A percentile compares a stretch with the other conserved stretches of the same genome.
Evolutionary conservation across 1,284 basidiomycete species (phyloP).

Genomic region (Xerocomus subilludens): DNA sequence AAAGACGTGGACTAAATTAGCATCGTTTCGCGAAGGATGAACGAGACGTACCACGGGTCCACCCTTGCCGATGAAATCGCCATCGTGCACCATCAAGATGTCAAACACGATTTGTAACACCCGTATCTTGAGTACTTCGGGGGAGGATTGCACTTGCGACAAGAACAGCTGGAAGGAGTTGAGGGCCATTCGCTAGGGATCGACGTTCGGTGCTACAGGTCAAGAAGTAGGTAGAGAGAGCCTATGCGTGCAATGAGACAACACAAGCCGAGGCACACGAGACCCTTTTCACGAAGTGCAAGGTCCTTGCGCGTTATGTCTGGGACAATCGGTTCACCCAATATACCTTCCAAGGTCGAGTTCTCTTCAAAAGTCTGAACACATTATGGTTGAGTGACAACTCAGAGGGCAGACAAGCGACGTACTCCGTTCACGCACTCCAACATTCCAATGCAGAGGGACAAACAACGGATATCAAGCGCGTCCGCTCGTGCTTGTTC

Average conservation of each 20-base stretch:
- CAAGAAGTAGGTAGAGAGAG: not conserved
- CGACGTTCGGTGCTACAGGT: not conserved
- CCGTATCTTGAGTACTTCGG: conserved; percentile 81
- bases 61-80: conserved; percentile 73
- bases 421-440: conserved; percentile 90
- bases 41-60: conserved; percentile 61
- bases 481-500: conserved; percentile 71
- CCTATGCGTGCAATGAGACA: conserved; percentile 86
- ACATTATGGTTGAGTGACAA: not conserved
- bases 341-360: conserved; percentile 90
- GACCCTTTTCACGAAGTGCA: conserved; percentile 85
- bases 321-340: conserved; percentile 91
- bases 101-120: conserved; percentile 92
- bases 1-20: not conserved
- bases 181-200: conserved; percentile 83
- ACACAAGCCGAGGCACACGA: conserved; percentile 88
- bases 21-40: not conserved
- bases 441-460: conserved; percentile 90
- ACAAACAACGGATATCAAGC: conserved; percentile 86
- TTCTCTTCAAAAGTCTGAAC: conserved; percentile 90
- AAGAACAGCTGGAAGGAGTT: conserved; percentile 93
- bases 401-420: conserved; percentile 23
- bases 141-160: conserved; percentile 82
- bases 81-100: conserved; percentile 89
- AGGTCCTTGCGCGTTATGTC: conserved; percentile 90